Conservation (phyloP, 225 moss, liverwort and hornwort genomes). For the Pleurozium schreberi region DNA sequence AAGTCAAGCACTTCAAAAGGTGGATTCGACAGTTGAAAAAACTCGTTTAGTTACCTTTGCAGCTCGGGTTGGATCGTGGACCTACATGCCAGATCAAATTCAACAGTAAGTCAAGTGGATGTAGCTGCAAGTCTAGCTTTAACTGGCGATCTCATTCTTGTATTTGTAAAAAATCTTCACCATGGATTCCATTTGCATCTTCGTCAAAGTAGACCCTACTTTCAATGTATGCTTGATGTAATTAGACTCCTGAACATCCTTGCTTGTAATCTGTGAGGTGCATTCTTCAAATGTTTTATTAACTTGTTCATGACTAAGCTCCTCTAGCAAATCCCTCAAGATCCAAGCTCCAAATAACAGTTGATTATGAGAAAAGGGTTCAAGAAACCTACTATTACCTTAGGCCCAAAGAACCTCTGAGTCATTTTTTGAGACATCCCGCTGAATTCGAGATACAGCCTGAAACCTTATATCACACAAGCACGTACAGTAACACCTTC, state of each 20-base stretch:
- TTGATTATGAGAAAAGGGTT: neutral
- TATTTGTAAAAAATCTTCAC: neutral
- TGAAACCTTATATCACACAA: conserved; percentile 6
- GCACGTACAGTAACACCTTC: neutral
- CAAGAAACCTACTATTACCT: conserved; percentile 4
- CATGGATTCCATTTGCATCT: neutral
- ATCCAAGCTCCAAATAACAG: neutral
- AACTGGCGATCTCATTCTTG: neutral
- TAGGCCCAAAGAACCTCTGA: conserved; percentile 30
- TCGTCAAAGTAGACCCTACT: neutral
- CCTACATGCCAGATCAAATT: conserved; percentile 11
- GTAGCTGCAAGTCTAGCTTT: neutral
- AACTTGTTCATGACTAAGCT: neutral
- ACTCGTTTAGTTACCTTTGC: conserved; percentile 5
- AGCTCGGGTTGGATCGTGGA: conserved; percentile 22
- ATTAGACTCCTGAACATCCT: neutral
- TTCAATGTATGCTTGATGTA: neutral
- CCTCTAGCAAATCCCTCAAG: neutral
- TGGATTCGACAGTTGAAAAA: neutral
- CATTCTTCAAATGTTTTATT: neutral
- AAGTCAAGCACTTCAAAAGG: neutral
- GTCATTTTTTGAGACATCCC: conserved; percentile 39
- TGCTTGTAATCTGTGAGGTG: neutral
- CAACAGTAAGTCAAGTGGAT: neutral
- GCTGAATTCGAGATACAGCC: conserved; percentile 2